phyloP scores from a whole-genome alignment of 257 asterid species.

The Nyctanthes arbortristis region DNA sequence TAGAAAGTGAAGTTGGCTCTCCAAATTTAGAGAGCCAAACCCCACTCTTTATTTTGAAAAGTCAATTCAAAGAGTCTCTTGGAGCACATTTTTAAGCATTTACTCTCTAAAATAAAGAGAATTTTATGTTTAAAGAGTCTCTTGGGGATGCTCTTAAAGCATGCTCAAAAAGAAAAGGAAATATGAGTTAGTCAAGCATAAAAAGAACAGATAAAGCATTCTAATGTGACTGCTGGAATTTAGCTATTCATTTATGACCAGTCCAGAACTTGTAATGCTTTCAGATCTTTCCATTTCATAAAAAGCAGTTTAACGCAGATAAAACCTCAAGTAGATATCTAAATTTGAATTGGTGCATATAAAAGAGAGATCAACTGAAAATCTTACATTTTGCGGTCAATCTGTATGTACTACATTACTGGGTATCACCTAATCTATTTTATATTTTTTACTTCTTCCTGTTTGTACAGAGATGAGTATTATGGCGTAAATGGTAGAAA shows the following conservation, averaged over 20 bases:
- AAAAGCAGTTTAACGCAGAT: conserved; percentile 14
- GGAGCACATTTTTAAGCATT: too few species aligned
- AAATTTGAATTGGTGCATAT: neutral
- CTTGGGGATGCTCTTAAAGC: too few species aligned
- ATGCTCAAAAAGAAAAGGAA: conserved; percentile 14
- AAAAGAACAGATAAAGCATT: neutral
- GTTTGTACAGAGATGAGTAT: neutral
- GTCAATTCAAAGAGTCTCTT: too few species aligned
- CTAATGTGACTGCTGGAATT: neutral
- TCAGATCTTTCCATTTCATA: neutral
- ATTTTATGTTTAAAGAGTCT: too few species aligned
- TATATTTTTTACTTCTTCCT: neutral
- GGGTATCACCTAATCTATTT: conserved; percentile 1
- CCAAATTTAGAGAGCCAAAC: too few species aligned
- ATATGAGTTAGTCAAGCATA: neutral
- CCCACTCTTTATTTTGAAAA: too few species aligned
- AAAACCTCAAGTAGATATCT: neutral
- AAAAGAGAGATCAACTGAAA: conserved; percentile 3
- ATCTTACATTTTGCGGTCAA: conserved; percentile 2
- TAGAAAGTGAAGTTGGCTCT: too few species aligned
- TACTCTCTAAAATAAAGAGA: too few species aligned
- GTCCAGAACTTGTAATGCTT: neutral
- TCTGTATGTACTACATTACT: conserved; percentile 1
- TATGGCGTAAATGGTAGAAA: neutral
- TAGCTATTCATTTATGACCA: conserved; percentile 6